Base-by-base conservation (phyloP, 2,329 filamentous ascomycete genomes). In the Arthrinium phaeospermum region DNA sequence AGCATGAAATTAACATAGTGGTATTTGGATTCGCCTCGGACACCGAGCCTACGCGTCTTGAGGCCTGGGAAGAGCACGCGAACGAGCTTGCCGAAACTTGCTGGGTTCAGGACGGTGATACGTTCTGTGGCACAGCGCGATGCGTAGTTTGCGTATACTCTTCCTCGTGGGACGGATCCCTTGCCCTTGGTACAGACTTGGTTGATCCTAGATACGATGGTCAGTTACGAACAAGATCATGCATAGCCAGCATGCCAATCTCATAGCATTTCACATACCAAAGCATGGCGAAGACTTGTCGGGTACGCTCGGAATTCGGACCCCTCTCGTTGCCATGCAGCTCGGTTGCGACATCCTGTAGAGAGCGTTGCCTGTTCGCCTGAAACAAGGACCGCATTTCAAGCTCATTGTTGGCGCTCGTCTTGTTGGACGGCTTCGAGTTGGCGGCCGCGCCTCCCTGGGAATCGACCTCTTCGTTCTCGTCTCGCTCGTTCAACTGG, bases 1-100 rank as follows among this genome's bases (percentile, higher is more conserved):
- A 92, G 82, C 16, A 85, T 85, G 77, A 92, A 92, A 78, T 91
- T 91, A 67, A 92, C 90, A 79, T 99, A 99, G 82, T 99, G 96
- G 81, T 99, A 99, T 81, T 99, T 99, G 19, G 96, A 99, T 84
- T 98, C 96, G 75, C 96, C 96, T 70, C 96, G 91, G 67, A 98
- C 95, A 74, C 96, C 96, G 16, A 99, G 87, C 75, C 96, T 90
- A 73, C 96, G 90, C 45, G 96, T 99, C 83, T 97, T 96, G 30
- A 99, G 92, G 57, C 95, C 96, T 0, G 96, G 96, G 78, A 98
- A 99, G 70, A 99, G 93, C 51, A 99, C 96, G 45, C 96, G 91
- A 46, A 99, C 96, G 61, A 99, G 90, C 83, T 99, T 99, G 72
- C 96, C 96, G 83, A 99, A 99, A 41, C 96, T 98, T 13, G 96